Evolutionary conservation across 495 filamentous ascomycete species (phyloP), one percentile per base, ranked within the genome.

Genomic region (Annulohypoxylon nitens): DNA sequence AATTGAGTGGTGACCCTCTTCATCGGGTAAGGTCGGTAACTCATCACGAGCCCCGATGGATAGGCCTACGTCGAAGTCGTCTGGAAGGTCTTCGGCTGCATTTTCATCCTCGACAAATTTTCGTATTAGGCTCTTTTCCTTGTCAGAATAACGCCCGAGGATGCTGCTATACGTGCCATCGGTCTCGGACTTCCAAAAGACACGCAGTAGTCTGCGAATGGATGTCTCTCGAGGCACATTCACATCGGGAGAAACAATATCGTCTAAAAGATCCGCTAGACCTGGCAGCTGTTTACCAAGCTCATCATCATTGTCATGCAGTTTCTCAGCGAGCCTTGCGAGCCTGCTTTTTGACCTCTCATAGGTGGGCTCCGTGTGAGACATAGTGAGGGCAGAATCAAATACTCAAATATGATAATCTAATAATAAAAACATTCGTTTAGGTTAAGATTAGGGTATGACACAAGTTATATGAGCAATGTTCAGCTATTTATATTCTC

Each of bases 31-130:
- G 33, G 53, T 20, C 4, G 65, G 65, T 45, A 68, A 47, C 25
- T 61, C 65, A 45, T 68, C 57, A 30, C 65, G 65, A 34, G 65
- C 57, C 5, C 65, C 65, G 20, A 68, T 57, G 9, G 65, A 68
- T 37, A 45, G 18, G 9, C 65, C 57, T 16, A 68, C 14, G 12
- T 61, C 47, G 34, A 68, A 68, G 4, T 81, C 78, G 48, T 81
- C 78, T 5, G 57, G 20, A 9, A 68, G 5, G 25, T 61, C 57
- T 0, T 55, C 11, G 41, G 57, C 65, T 12, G 65, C 14, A 6
- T 68, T 55, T 16, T 61, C 65, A 33, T 61, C 65, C n/a, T 68
- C 65, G 36, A 68, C 65, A 30, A 68, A 68, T 25, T 23, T 48
- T 47, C 48, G 55, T 16, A 68, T 45, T 16, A 61, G 25, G 34